These are phyloP conservation scores for Diutina scorzettiae DNA, from an alignment of 1,139 yeast species.

Conservation along the genomic window DNA sequence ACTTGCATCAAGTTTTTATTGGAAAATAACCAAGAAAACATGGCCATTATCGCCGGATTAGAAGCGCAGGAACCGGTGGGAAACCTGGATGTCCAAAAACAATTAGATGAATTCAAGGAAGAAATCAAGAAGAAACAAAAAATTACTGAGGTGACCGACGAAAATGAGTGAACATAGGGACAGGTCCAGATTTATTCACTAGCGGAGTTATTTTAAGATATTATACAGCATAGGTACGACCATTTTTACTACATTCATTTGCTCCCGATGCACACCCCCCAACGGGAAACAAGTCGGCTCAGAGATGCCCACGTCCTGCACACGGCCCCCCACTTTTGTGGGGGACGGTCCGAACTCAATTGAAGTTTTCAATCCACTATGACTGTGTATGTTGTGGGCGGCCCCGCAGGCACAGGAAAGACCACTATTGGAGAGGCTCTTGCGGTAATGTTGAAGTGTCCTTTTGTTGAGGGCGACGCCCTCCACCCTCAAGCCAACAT, in stretches of 20 bases:
- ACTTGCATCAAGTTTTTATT: slow-evolving; percentile 63
- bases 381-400: slow-evolving; percentile 44
- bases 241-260: too few relatives aligned
- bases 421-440: slow-evolving; percentile 60
- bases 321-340: too few relatives aligned
- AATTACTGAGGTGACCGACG: too few relatives aligned
- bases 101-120: background rate
- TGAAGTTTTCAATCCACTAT: background rate
- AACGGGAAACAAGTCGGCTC: too few relatives aligned
- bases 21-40: slow-evolving; percentile 54
- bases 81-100: background rate
- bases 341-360: too few relatives aligned
- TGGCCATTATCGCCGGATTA: slow-evolving; percentile 50
- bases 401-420: slow-evolving; percentile 94
- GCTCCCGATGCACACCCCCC: too few relatives aligned
- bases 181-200: too few relatives aligned
- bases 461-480: slow-evolving; percentile 76
- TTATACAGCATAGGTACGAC: too few relatives aligned
- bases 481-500: slow-evolving; percentile 66
- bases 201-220: too few relatives aligned
- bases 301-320: too few relatives aligned
- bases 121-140: too few relatives aligned
- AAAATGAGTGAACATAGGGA: too few relatives aligned
- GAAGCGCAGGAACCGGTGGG: slow-evolving; percentile 17
- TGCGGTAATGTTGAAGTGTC: slow-evolving; percentile 24